Evolutionary conservation across 1,139 yeast genomes (phyloP).

Genomic region (Groenewaldozyma auringiensis): DNA sequence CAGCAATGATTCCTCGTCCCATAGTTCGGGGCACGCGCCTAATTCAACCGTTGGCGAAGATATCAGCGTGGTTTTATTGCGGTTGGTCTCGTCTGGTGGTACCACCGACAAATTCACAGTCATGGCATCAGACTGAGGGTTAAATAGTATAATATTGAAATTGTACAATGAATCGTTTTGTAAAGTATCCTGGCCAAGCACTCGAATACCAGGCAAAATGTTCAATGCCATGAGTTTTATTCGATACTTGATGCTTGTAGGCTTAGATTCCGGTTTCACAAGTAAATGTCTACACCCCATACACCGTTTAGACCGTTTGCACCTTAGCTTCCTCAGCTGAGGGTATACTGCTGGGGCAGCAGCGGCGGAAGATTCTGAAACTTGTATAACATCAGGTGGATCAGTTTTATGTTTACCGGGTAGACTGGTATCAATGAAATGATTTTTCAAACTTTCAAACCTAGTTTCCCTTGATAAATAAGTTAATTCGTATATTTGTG

Average conservation of each 20-base stretch:
- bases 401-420: not conserved
- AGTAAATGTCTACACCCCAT: conserved; percentile 25
- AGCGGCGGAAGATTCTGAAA: not conserved
- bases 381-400: not conserved
- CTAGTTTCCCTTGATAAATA: not conserved
- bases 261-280: conserved; percentile 25
- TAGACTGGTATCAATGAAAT: not conserved
- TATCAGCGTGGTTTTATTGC: conserved; percentile 19
- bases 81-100: conserved; percentile 3
- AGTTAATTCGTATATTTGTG: conserved; percentile 11
- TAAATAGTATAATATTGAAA: conserved; percentile 22
- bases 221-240: conserved; percentile 23
- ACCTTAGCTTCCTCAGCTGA: conserved; percentile 15
- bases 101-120: conserved; percentile 22
- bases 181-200: not conserved
- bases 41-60: conserved; percentile 21
- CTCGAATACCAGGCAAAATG: conserved; percentile 18
- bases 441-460: conserved; percentile 2
- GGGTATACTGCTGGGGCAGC: not conserved
- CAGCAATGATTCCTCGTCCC: conserved; percentile 25
- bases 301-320: conserved; percentile 25
- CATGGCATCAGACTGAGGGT: conserved; percentile 21
- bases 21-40: conserved; percentile 22
- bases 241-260: conserved; percentile 21
- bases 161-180: conserved; percentile 5